Base-by-base conservation (phyloP, 2,329 filamentous ascomycete species). In the Ascochyta koolunga region DNA sequence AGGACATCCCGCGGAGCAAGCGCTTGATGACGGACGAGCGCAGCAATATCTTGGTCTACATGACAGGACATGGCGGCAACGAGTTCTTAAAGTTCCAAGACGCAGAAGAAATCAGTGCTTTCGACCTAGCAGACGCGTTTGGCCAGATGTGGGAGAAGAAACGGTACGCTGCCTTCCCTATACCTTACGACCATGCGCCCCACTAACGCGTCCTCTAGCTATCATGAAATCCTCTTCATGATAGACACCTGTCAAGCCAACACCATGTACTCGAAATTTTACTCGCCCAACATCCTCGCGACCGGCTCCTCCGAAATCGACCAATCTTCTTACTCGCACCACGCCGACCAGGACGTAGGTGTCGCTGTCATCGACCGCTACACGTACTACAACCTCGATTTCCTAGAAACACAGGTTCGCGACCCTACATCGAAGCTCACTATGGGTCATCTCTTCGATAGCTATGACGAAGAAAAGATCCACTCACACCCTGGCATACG, bases 81-180 rank as follows among this genome's bases (percentile, higher is more conserved):
- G 93, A 97, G 77, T 99, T 99, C 67, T 78, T 99, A 54, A 99
- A 99, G 75, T 99, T 99, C 70, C 95, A 99, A 76, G 95, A 99
- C 67, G 91, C 92, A 6, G 95, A 99, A 75, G 95, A 99, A 77
- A 98, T 99, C 62, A 93, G 91, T 50, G 92, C 92, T 0, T 97
- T 96, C 74, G 95, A 99, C 77, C 80, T 99, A 52, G 95, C 96
- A 5, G 91, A 99, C 76, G 95, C 95, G 0, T 98, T 99, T 74
- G 92, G 96, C 77, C 93, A 99, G 80, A 99, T 99, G 95, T 97
- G 93, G 90, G 95, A 99, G 83, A 99, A 99, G 86, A 96, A 96
- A 80, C 88, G 95, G 81, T 88, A 75, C n/a, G 73, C 40, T 5
- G 15, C 22, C 8, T 25, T 21, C 19, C 10, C 25, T 18, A 18